Evolutionary conservation across 2,329 filamentous ascomycete genomes (phyloP), one percentile per base, ranked within the genome.

Genomic region (Fragosphaeria purpurea): DNA sequence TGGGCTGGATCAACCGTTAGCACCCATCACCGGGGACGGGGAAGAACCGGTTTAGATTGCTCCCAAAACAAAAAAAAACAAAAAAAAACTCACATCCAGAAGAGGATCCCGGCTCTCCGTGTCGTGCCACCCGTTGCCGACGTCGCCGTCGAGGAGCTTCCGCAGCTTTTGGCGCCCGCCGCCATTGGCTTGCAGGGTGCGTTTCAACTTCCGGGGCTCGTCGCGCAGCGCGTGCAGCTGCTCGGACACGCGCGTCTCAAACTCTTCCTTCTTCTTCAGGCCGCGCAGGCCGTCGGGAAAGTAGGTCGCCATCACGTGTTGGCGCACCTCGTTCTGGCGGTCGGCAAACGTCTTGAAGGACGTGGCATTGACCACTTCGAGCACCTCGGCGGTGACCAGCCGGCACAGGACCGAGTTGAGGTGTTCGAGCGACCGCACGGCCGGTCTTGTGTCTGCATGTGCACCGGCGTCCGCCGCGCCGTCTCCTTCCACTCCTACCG

Each of bases 191-290:
- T 75, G 72, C 45, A 79, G 64, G 51, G 74, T 72, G 38, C 74
- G 68, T 61, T 80, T 80, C 32, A 78, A 63, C 32, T 64, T 65
- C 52, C 72, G 70, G 53, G 73, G 65, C 56, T 79, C 72, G 52
- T 74, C 71, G 62, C 77, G 69, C 61, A 79, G 71, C 62, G 78
- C 64, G 47, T 69, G 68, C 50, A 83, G 71, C 39, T 71, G 71
- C 46, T 73, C 69, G 6, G 74, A 69, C 35, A 86, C 73, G 48
- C 73, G 73, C n/a, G 67, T 66, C 41, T 79, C 74, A 41, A 82
- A 76, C 37, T 84, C 79, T 2, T 74, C 71, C 55, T 84, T 85
- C 55, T 82, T 78, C 63, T 86, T 90, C 2, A 73, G 72, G 33
- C 81, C 82, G 46, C 76, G 80, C 10, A 79, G 66, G 37, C 73